Base-by-base conservation (phyloP, 176 grass and related monocot genomes). In the Musa itinerans region DNA sequence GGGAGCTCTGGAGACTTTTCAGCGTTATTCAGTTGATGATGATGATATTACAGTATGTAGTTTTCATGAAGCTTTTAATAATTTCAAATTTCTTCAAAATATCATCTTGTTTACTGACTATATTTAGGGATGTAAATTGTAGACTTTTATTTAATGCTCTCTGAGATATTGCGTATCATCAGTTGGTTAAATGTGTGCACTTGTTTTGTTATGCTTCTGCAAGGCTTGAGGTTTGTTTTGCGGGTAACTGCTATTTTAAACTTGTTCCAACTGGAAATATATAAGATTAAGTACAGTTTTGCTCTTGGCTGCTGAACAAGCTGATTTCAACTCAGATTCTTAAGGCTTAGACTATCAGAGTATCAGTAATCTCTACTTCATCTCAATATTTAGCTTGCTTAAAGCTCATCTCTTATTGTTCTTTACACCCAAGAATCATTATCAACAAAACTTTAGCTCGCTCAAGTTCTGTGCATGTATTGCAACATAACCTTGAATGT, bases 21-120 rank as follows among this genome's bases (percentile, higher is more conserved):
- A 83, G 79, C 54, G 91, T 83, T 92, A 95, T 84, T 86, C 85
- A 8, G 15, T 99, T 76, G 87, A 85, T 81, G 77, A 82, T 22
- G 96, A 95, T 86, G 84, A 95, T 79, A 86, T 99, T 55, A 99
- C 86, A 2, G 96, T 99, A 88, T 52, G 76, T 67, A 74, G 14
- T n/a, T 53, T 58, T 54, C 13, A 51, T 50, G 4, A 49, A 17
- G 6, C 21, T 13, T 49, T 77, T 71, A 1, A 76, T 68, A 50
- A 68, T 68, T 53, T 72, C 34, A 43, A 62, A 2, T 25, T 8
- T 77, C 20, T 54, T 68, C 22, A 21, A 51, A 63, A 51, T 72
- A 14, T 0, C 49, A 3, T 15, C 8, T 17, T 1, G 1, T 8
- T 67, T 29, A 3, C 25, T 25, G 2, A 49, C 66, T 49, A 19